These are phyloP conservation scores for Dacryopinax primogenitus DNA, from an alignment of 768 basidiomycete species.

Conservation along the genomic window DNA sequence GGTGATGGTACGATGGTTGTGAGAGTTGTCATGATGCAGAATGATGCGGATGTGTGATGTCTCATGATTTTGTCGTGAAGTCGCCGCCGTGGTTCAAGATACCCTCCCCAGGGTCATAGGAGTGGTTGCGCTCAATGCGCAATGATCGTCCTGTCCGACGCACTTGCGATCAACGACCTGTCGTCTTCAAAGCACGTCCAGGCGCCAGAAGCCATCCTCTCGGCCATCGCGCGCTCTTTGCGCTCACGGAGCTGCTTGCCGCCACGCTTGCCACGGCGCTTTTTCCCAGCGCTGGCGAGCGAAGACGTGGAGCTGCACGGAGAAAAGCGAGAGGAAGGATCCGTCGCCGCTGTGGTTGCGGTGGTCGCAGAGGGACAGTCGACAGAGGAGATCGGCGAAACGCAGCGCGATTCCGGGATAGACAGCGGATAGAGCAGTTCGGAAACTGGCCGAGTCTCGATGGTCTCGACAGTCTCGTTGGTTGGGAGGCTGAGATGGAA, in stretches of 20 bases:
- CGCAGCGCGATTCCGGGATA: not conserved
- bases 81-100: slow-evolving; percentile 5
- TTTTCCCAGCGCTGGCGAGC: slow-evolving; percentile 3
- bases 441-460: not conserved
- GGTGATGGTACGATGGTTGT: not conserved
- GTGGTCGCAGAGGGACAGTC: not conserved
- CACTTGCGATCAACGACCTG: not conserved
- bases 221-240: slow-evolving; percentile 4
- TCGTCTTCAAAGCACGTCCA: not conserved
- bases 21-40: not conserved
- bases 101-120: slow-evolving; percentile 2
- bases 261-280: slow-evolving; percentile 9
- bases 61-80: slow-evolving; percentile 9
- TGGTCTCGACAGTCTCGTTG: not conserved
- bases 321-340: slow-evolving; percentile 3
- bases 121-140: not conserved
- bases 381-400: not conserved
- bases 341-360: not conserved
- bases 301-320: slow-evolving; percentile 3
- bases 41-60: slow-evolving; percentile 1
- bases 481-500: not conserved
- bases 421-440: slow-evolving; percentile 1
- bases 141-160: slow-evolving; percentile 8
- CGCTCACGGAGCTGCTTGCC: slow-evolving; percentile 10
- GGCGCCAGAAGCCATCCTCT: not conserved